These are phyloP conservation scores for Lenwebbia sp. DNA, from an alignment of 345 rosid species.

Conservation along the genomic window DNA sequence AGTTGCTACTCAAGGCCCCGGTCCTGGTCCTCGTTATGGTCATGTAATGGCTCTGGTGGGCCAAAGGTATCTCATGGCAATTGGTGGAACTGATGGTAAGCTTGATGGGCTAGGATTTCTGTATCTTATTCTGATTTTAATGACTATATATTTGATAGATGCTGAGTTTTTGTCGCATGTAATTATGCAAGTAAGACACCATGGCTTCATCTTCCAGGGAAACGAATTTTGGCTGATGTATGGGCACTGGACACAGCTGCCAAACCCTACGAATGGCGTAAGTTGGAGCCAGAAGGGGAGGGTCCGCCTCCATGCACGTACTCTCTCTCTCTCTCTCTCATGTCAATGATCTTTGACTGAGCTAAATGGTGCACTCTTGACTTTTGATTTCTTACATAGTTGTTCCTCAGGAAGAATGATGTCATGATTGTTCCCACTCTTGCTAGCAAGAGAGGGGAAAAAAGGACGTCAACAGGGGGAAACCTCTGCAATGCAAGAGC, in stretches of 20 bases:
- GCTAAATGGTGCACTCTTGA: background rate
- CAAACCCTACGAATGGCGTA: constrained; percentile 99
- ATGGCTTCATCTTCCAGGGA: constrained; percentile 39
- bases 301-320: constrained; percentile 99
- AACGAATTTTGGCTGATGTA: constrained; percentile 96
- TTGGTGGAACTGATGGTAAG: constrained; percentile 98
- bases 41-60: constrained; percentile 99
- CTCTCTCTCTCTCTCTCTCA: constrained; percentile 1
- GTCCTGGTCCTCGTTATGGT: constrained; percentile 99
- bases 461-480: background rate
- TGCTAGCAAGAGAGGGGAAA: background rate
- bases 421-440: background rate
- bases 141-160: background rate
- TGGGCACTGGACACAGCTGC: constrained; percentile 99
- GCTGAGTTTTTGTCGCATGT: background rate
- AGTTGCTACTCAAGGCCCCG: constrained; percentile 99
- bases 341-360: background rate
- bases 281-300: constrained; percentile 99
- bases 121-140: background rate
- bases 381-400: background rate
- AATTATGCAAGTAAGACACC: background rate
- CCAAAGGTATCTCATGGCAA: constrained; percentile 98
- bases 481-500: background rate
- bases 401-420: background rate
- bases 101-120: background rate